A percentile compares a stretch with the other conserved stretches of the same genome.
These are phyloP conservation scores for Phalaenopsis hybrid DNA, from an alignment of 116 monocot genomes.

Conservation along the genomic window DNA sequence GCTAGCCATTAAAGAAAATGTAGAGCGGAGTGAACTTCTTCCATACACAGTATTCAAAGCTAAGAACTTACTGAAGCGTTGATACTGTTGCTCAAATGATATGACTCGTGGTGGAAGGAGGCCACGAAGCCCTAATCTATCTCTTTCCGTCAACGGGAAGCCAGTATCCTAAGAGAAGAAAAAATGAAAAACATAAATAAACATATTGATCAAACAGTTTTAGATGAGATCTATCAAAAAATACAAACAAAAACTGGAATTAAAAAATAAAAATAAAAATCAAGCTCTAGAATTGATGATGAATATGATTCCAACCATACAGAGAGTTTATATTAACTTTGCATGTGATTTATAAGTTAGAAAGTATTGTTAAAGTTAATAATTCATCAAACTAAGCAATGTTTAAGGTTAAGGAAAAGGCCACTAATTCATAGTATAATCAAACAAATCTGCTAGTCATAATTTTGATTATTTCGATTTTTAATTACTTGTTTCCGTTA, in stretches of 20 bases:
- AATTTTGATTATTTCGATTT: neutral
- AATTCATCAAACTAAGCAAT: neutral
- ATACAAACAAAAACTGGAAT: neutral
- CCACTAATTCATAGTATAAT: neutral
- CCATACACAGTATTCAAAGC: neutral
- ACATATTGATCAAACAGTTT: neutral
- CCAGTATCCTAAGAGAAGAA: slow-evolving; percentile 65
- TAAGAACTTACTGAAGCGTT: slow-evolving; percentile 73
- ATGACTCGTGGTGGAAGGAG: slow-evolving; percentile 95
- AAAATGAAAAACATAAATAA: slow-evolving; percentile 4
- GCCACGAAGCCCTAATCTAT: slow-evolving; percentile 87
- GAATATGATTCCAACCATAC: neutral
- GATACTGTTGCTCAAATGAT: slow-evolving; percentile 95
- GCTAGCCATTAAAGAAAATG: neutral
- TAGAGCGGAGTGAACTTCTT: neutral
- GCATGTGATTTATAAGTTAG: neutral
- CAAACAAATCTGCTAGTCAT: neutral
- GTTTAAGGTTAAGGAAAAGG: neutral
- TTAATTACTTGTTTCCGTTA: neutral
- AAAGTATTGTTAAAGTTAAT: neutral
- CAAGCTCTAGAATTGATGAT: neutral
- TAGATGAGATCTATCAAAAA: neutral
- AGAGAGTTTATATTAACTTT: neutral
- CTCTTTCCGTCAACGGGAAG: slow-evolving; percentile 96
- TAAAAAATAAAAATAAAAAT: neutral